Evolutionary conservation across 2,329 filamentous ascomycete genomes (phyloP).

Genomic region (Sporothrix humicola): DNA sequence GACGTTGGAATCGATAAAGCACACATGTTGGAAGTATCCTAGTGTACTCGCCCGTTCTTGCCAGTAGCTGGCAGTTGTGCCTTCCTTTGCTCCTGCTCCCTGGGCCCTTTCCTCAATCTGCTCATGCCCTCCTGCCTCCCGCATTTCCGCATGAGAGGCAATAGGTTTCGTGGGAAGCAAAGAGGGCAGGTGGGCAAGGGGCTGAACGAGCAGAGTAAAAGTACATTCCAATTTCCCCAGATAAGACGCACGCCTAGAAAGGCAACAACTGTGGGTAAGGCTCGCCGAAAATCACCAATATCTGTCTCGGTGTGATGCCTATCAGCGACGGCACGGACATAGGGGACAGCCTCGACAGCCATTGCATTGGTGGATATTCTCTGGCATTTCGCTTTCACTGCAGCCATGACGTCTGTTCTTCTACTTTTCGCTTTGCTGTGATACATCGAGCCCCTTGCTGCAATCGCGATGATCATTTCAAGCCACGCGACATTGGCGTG

Average conservation of each 20-base stretch:
- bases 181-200: no score
- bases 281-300: not conserved
- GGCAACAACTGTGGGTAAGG: not conserved
- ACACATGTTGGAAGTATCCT: no score
- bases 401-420: not conserved
- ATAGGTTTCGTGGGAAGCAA: no score
- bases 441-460: not conserved
- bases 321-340: not conserved
- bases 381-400: not conserved
- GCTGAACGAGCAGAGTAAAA: no score
- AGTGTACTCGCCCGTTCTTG: no score
- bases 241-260: not conserved
- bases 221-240: not conserved
- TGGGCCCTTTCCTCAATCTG: no score
- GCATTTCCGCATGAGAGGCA: no score
- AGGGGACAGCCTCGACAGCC: not conserved
- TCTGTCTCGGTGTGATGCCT: not conserved
- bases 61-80: no score
- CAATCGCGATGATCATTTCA: not conserved
- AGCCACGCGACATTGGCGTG: no score
- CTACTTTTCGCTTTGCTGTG: not conserved
- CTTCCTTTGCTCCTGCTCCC: no score
- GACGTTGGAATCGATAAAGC: no score
- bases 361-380: slow-evolving; percentile 9
- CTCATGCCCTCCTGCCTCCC: no score